Evolutionary conservation across 177 flowering plant genomes (phyloP), one percentile per base, ranked within the genome.

Genomic region (Vitis hybrid): DNA sequence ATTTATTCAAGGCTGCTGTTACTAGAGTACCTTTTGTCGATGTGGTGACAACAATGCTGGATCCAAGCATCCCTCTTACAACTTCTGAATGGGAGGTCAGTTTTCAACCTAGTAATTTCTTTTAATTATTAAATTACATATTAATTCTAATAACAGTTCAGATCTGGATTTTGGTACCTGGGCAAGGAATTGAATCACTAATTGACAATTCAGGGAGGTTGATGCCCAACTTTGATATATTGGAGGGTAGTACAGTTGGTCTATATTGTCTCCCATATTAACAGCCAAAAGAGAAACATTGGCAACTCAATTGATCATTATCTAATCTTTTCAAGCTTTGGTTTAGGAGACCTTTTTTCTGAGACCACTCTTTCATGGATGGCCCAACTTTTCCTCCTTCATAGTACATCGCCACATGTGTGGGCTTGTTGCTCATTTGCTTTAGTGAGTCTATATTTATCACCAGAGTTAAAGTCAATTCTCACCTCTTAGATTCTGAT

Each of bases 21-120:
- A 91, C 89, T 72, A 92, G 94, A 72, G 98, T 94, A 52, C 97
- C 97, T 65, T 92, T 92, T 81, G 98, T 94, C 29, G 97, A 92
- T 82, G 98, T 90, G 71, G 39, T 92, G 76, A 94, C 98, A 16
- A 94, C 98, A 72, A 94, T 92, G 98, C 95, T 94, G 56, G 94
- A 89, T 74, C 91, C 94, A 60, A 81, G 90, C 45, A 87, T 89
- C 67, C 94, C 94, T 55, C 83, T 89, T 48, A 89, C 94, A 52
- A 87, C 94, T 53, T 72, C 90, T 65, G 91, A 89, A 78, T 89
- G 94, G 94, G 94, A 89, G 94, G 94, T 39, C 45, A 39, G 45
- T 39, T 39, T 39, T 39, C 8, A 39, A 39, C 9, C 45, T 39
- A 39, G 45, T 87, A 60, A 49, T 61, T 50, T 67, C 58, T 77